These are phyloP conservation scores for Pinus tabuliformis DNA, from an alignment of 75 land plant species.

Conservation along the genomic window DNA sequence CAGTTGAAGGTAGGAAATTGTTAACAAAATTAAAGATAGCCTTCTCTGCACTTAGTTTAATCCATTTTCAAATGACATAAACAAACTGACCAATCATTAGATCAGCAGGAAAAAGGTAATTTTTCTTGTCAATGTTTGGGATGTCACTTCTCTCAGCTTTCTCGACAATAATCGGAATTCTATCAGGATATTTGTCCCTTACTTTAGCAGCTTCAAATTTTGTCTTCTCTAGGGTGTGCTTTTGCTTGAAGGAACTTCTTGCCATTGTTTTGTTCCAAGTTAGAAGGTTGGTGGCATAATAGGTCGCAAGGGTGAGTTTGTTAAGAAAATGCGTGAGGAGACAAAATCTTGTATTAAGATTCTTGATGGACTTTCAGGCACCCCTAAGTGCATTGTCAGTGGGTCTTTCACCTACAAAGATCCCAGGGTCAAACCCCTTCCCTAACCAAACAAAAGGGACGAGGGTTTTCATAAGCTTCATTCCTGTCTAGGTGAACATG, in stretches of 20 bases:
- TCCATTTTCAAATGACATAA: conserved; percentile 75
- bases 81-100: conserved; percentile 81
- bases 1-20: conserved; percentile 78
- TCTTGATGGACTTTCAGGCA: too few species aligned
- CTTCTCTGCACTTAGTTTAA: conserved; percentile 77
- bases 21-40: conserved; percentile 84
- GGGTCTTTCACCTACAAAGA: too few species aligned
- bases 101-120: conserved; percentile 64
- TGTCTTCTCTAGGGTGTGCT: conserved; percentile 45
- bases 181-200: conserved; percentile 34
- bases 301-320: too few species aligned
- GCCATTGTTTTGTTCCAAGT: conserved; percentile 25
- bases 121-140: conserved; percentile 46
- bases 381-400: too few species aligned
- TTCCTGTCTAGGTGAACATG: not conserved
- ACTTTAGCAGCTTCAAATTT: conserved; percentile 30
- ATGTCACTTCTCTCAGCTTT: conserved; percentile 46
- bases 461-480: too few species aligned
- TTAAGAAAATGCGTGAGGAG: too few species aligned
- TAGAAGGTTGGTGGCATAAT: too few species aligned
- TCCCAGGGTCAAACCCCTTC: too few species aligned
- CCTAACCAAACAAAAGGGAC: too few species aligned
- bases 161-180: conserved; percentile 42
- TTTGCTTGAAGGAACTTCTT: conserved; percentile 59
- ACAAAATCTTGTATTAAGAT: too few species aligned